A percentile compares a stretch with the other conserved stretches of the same genome.
Evolutionary conservation across 768 basidiomycete species (phyloP).

Genomic region (Hirschioporus abietinus): DNA sequence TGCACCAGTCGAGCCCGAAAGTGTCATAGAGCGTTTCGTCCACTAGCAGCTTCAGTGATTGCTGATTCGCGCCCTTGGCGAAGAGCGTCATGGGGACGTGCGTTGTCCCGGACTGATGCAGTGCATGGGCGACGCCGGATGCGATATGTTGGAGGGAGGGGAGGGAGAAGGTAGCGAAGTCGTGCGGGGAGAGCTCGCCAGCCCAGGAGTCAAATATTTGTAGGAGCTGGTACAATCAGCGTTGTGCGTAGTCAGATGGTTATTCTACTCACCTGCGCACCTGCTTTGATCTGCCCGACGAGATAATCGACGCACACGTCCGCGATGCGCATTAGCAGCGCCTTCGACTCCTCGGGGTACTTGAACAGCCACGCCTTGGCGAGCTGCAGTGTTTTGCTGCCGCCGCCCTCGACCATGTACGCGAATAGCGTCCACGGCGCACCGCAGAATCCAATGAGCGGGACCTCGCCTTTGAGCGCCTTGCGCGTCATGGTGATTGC

Average conservation of each 20-base stretch:
- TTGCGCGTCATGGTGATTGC: slow-evolving; percentile 84
- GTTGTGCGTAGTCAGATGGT: neutral
- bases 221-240: slow-evolving; percentile 52
- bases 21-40: slow-evolving; percentile 74
- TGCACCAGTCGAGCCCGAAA: slow-evolving; percentile 88
- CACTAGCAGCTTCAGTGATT: slow-evolving; percentile 56
- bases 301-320: slow-evolving; percentile 85
- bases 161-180: slow-evolving; percentile 80
- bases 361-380: slow-evolving; percentile 94
- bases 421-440: slow-evolving; percentile 98
- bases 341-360: slow-evolving; percentile 78
- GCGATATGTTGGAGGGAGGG: slow-evolving; percentile 76
- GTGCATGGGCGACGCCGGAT: slow-evolving; percentile 52
- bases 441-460: slow-evolving; percentile 95
- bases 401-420: slow-evolving; percentile 98
- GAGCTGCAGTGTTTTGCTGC: slow-evolving; percentile 85
- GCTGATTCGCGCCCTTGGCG: slow-evolving; percentile 83
- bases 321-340: slow-evolving; percentile 74
- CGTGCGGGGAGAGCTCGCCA: slow-evolving; percentile 83
- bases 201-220: slow-evolving; percentile 99
- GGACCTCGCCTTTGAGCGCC: slow-evolving; percentile 81
- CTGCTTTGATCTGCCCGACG: slow-evolving; percentile 90
- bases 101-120: slow-evolving; percentile 49
- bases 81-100: slow-evolving; percentile 84
- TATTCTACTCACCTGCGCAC: slow-evolving; percentile 75